These are phyloP conservation scores for Litsea cubeba DNA, from an alignment of 164 flowering plant species.

Conservation along the genomic window DNA sequence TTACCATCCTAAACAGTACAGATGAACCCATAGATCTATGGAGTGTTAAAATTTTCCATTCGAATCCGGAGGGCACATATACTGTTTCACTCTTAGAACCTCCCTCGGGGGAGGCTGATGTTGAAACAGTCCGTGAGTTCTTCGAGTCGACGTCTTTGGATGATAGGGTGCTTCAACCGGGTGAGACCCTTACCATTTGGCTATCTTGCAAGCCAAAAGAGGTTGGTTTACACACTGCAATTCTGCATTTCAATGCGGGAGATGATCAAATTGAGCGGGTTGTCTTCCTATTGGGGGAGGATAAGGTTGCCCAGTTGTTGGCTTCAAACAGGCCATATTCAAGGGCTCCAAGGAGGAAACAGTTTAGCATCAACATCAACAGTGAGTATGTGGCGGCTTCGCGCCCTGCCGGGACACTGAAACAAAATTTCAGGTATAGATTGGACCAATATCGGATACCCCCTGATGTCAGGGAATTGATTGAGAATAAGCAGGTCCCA, in stretches of 20 bases:
- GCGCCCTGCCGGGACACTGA: conserved; percentile 40
- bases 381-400: conserved; percentile 37
- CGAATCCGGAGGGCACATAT: conserved; percentile 65
- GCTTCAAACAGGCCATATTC: conserved; percentile 54
- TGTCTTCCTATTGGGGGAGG: conserved; percentile 72
- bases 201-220: conserved; percentile 75
- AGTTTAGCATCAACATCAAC: conserved; percentile 26
- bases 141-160: conserved; percentile 48
- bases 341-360: conserved; percentile 38
- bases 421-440: conserved; percentile 21
- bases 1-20: conserved; percentile 64
- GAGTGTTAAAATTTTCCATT: conserved; percentile 54
- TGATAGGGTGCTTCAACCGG: conserved; percentile 66
- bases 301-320: conserved; percentile 59
- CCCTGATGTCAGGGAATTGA: conserved; percentile 34
- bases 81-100: conserved; percentile 76
- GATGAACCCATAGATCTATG: conserved; percentile 63
- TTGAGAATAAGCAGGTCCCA: conserved; percentile 55
- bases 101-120: conserved; percentile 43
- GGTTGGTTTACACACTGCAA: conserved; percentile 64
- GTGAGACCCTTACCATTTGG: conserved; percentile 69
- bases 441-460: conserved; percentile 65
- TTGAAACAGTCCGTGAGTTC: conserved; percentile 30
- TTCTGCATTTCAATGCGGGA: conserved; percentile 64
- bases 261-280: conserved; percentile 66